Conservation (phyloP, 768 basidiomycete species). For the Tricholoma bakamatsutake region DNA sequence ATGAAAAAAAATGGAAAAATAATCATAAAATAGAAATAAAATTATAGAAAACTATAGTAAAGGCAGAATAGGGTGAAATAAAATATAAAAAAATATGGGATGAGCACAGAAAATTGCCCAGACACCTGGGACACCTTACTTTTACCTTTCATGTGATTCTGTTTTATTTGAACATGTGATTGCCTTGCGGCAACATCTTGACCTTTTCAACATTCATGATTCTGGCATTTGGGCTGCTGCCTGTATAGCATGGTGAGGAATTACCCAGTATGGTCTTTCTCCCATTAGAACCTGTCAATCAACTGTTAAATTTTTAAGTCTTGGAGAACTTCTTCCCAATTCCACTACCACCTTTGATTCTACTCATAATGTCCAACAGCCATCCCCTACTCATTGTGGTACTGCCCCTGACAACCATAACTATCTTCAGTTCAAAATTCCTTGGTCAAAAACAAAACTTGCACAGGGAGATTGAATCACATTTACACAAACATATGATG, state of each 20-base stretch:
- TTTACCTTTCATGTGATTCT: conserved; percentile 20
- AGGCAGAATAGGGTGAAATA: too few relatives aligned
- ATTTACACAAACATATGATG: background rate
- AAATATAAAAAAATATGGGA: too few relatives aligned
- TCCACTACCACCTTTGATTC: background rate
- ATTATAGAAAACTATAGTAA: too few relatives aligned
- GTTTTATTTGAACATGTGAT: conserved; percentile 26
- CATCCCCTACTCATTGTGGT: background rate
- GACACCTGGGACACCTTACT: too few relatives aligned
- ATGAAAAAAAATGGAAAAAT: too few relatives aligned
- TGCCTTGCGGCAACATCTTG: conserved; percentile 7
- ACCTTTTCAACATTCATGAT: conserved; percentile 7
- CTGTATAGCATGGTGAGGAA: background rate
- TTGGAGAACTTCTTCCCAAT: background rate
- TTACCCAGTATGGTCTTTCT: background rate
- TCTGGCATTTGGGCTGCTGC: conserved; percentile 6
- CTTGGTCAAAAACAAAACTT: conserved; percentile 1
- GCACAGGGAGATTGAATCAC: background rate
- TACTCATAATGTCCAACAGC: background rate
- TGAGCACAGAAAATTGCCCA: too few relatives aligned
- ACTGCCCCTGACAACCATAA: background rate
- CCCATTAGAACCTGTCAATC: too few relatives aligned
- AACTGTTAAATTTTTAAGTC: background rate
- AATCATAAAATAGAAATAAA: too few relatives aligned
- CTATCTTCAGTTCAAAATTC: conserved; percentile 1